Evolutionary conservation across 228 moss, liverwort and hornwort species (phyloP).

Genomic region (Sphagnum magellanicum): DNA sequence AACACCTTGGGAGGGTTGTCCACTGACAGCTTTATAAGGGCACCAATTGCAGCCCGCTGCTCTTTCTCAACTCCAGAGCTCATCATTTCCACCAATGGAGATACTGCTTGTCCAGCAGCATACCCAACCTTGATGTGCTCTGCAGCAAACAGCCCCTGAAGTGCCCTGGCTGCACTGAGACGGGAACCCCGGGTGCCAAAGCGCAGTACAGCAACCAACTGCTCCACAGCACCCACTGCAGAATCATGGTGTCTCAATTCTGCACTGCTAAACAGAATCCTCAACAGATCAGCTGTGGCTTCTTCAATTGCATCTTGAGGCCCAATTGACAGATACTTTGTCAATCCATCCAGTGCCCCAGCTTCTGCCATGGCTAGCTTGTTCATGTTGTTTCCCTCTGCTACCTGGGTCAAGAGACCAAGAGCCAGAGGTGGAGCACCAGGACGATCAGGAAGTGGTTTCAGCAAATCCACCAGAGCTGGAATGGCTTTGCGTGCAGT

Average conservation of each 20-base stretch:
- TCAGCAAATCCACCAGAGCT: constrained; percentile 85
- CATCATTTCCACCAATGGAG: constrained; percentile 92
- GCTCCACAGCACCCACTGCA: constrained; percentile 85
- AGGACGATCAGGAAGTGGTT: constrained; percentile 89
- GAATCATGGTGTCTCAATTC: constrained; percentile 85
- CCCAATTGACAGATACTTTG: constrained; percentile 91
- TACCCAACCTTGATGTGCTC: constrained; percentile 84
- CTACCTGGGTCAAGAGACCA: constrained; percentile 83
- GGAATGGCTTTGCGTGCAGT: constrained; percentile 98
- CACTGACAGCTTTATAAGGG: constrained; percentile 70
- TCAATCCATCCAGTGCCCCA: constrained; percentile 87
- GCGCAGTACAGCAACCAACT: constrained; percentile 84
- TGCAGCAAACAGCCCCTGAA: constrained; percentile 77
- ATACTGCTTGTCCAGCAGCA: constrained; percentile 92
- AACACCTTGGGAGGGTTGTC: constrained; percentile 96
- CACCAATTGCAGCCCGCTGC: constrained; percentile 88
- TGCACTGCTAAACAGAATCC: constrained; percentile 77
- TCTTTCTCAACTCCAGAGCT: constrained; percentile 94
- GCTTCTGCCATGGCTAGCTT: constrained; percentile 99
- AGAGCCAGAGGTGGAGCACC: constrained; percentile 93
- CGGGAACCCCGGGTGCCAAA: constrained; percentile 91
- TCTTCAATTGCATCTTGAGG: constrained; percentile 97
- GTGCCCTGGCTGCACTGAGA: constrained; percentile 81
- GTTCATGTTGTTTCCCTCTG: constrained; percentile 85
- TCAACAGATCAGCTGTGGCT: constrained; percentile 82